Conservation (phyloP, 331 rosid genomes). For the Rosa hybrid region DNA sequence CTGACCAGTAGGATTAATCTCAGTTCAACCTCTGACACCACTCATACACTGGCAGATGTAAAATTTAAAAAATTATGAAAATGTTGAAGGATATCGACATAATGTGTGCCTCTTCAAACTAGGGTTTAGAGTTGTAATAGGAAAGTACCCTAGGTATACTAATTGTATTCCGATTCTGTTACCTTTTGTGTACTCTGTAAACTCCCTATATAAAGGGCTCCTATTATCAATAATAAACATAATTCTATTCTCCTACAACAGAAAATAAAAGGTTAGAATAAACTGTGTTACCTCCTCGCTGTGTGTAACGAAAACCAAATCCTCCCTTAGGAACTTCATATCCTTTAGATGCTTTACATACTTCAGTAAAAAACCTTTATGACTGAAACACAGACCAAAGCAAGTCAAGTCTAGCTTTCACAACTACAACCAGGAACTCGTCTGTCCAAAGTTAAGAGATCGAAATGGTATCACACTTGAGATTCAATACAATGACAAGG, state of each 20-base stretch:
- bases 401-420: constrained; percentile 16
- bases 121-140: too few relatives aligned
- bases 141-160: too few relatives aligned
- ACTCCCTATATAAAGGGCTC: too few relatives aligned
- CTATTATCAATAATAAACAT: too few relatives aligned
- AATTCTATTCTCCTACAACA: too few relatives aligned
- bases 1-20: not conserved
- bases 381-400: constrained; percentile 55
- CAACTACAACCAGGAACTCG: constrained; percentile 8
- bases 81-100: too few relatives aligned
- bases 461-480: not conserved
- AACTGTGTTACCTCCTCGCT: constrained; percentile 72
- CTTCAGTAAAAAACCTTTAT: constrained; percentile 70
- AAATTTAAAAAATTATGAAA: not conserved
- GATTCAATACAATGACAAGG: not conserved
- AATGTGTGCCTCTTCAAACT: too few relatives aligned
- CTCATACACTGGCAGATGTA: not conserved
- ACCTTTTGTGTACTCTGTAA: too few relatives aligned
- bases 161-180: too few relatives aligned
- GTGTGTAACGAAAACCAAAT: constrained; percentile 75
- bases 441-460: constrained; percentile 1
- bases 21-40: not conserved
- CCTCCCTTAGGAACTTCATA: constrained; percentile 80
- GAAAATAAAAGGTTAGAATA: not conserved
- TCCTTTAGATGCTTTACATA: constrained; percentile 71